Base-by-base conservation (phyloP, 257 asterid genomes). In the Jaltomata sinuosa region DNA sequence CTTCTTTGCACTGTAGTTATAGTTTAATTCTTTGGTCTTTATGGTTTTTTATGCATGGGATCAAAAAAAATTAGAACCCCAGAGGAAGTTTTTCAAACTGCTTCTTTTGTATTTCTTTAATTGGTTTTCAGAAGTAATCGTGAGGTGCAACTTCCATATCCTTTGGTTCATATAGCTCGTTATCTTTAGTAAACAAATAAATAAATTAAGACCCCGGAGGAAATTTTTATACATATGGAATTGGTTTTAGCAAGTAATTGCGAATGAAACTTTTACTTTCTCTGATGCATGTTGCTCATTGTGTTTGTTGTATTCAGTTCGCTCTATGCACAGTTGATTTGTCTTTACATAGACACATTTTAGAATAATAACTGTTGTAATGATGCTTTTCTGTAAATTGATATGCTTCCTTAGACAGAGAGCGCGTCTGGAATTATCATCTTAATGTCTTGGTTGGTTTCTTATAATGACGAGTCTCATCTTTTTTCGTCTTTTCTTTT, bases 401-500 rank as follows among this genome's bases (percentile, higher is more conserved):
- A 29, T 49, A 77, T 77, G 57, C 22, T 47, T 49, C 61, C 27
- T 27, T 77, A 9, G 25, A 77, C 40, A 27, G 61, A 27, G 81
- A 47, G 16, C 57, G 11, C 3, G 16, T 7, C 5, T 50, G 21
- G 22, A 64, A 68, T 42, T 83, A 27, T 83, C 61, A 15, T 42
- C 15, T 64, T 61, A 19, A 55, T 72, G 18, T 61, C 32, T 45
- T 64, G 62, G 38, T 11, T 36, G 81, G 29, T 31, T 27, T 49
- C 65, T 57, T 87, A 54, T 69, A 22, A 81, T 82, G 81, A 81
- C 77, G 83, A 80, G 86, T 82, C 25, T 50, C 86, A n/a, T 77
- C 78, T 32, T 79, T 87, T 47, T 59, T n/a, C n/a, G n/a, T n/a
- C 42, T 81, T 87, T 19, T 81, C 47, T 87, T 85, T 65, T 31